A percentile compares a stretch with the other conserved stretches of the same genome.
Conservation (phyloP, 306 rosid species). For the Vachellia collinsii region DNA sequence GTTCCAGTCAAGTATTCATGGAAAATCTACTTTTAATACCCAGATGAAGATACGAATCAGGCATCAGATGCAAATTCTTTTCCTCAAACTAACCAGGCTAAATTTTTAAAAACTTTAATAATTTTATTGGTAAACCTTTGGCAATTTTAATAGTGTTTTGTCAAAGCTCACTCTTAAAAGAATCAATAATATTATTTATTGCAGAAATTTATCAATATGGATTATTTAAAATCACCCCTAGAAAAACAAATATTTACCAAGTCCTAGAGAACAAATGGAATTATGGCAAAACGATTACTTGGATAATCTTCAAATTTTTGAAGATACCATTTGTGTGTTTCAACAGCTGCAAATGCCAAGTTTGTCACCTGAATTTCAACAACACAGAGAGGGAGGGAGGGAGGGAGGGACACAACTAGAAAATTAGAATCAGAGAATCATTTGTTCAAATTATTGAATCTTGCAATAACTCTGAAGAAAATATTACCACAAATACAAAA, state of each 20-base stretch:
- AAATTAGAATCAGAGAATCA: slow-evolving; percentile 5
- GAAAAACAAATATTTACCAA: not conserved
- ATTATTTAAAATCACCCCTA: not conserved
- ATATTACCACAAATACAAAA: slow-evolving; percentile 78
- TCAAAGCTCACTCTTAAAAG: not conserved
- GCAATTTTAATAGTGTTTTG: not conserved
- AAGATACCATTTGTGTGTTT: slow-evolving; percentile 84
- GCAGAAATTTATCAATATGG: not conserved
- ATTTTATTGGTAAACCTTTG: not conserved
- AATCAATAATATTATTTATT: not conserved
- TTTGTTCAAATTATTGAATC: slow-evolving; percentile 12
- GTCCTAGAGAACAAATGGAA: slow-evolving; percentile 63
- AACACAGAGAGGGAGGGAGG: too few species aligned
- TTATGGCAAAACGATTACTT: slow-evolving; percentile 52
- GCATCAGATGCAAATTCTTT: too few species aligned
- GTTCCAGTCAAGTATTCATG: too few species aligned
- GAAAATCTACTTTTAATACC: too few species aligned
- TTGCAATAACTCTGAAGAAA: slow-evolving; percentile 20
- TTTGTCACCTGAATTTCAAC: slow-evolving; percentile 65
- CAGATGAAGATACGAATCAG: too few species aligned
- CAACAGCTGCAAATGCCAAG: slow-evolving; percentile 72
- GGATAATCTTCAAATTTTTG: slow-evolving; percentile 83
- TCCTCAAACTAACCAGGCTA: too few species aligned
- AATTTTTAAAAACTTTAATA: too few species aligned
- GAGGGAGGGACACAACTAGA: not conserved